Evolutionary conservation across 306 rosid genomes (phyloP), one percentile per base, ranked within the genome.

Genomic region (Abrus precatorius): DNA sequence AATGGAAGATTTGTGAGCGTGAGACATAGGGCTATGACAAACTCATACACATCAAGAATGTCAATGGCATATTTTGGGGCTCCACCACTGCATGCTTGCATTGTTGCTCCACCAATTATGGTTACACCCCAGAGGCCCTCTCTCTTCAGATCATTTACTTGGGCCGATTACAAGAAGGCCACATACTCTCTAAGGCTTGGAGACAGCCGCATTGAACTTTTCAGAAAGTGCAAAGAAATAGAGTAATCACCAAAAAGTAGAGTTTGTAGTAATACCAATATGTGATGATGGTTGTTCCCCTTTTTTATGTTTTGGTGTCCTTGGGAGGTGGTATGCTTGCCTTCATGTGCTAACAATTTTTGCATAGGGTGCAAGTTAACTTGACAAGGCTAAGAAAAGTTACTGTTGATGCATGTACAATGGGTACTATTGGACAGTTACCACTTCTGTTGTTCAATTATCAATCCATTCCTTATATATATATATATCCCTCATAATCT

Each of bases 91-190:
- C 66, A 84, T 55, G 86, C 87, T 2, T 36, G 57, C 73, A 79
- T 94, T 2, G 84, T 27, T 38, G 90, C 90, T 80, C 87, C 84
- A 1, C 81, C 95, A 11, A 89, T 90, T 68, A 30, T 89, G 88
- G 88, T 89, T 9, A 79, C 84, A 6, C 76, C 89, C 0, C 89
- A 87, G 74, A 81, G 77, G 71, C 92, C 91, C 34, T 75, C 78
- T 43, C 86, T 88, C 59, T 94, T 82, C 85, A 73, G 87, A 69
- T 90, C 93, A 5, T 90, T 94, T 88, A 94, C 91, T 32, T 94
- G 97, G 97, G 95, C 87, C 5, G 97, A 92, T 6, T 94, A 92
- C 79, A 94, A 90, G 90, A 88, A 89, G 78, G 88, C 84, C 54
- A 49, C 88, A 0, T 84, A 81, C 86, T 90, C 97, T 14, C 84